Evolutionary conservation across 2,329 filamentous ascomycete species (phyloP).

Genomic region (Leptosphaerulina australis): DNA sequence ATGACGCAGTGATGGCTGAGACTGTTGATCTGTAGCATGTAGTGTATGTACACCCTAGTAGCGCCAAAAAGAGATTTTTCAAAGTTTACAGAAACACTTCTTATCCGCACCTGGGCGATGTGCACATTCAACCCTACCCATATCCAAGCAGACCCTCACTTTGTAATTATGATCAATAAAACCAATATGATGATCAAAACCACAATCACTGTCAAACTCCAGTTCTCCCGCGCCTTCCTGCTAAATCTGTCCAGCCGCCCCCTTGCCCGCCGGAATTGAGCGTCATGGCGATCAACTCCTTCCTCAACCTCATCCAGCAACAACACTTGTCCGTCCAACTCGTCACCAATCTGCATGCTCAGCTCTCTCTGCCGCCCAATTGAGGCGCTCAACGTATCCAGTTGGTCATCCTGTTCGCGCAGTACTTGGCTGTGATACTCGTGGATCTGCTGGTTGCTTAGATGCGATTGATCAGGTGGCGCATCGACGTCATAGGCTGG

Average conservation of each 20-base stretch:
- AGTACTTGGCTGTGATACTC: constrained; percentile 80
- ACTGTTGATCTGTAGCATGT: constrained; percentile 9
- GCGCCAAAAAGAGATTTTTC: background rate
- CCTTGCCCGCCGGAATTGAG: constrained; percentile 75
- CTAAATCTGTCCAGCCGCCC: constrained; percentile 74
- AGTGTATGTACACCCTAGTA: constrained; percentile 11
- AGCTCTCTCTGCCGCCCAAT: constrained; percentile 91
- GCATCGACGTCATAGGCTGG: constrained; percentile 52
- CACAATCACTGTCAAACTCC: constrained; percentile 83
- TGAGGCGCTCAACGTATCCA: constrained; percentile 84
- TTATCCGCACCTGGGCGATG: background rate
- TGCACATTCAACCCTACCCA: background rate
- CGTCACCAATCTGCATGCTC: constrained; percentile 94
- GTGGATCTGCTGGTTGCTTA: constrained; percentile 87
- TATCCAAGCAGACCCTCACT: constrained; percentile 22
- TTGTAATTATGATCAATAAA: constrained; percentile 74
- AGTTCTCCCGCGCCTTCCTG: constrained; percentile 78
- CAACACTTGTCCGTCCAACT: constrained; percentile 87
- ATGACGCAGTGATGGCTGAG: background rate
- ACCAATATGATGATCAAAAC: constrained; percentile 80
- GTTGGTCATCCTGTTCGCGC: constrained; percentile 87
- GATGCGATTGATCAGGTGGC: constrained; percentile 58
- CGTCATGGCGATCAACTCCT: constrained; percentile 79
- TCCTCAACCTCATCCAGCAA: constrained; percentile 89
- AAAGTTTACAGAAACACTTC: too few species aligned